phyloP scores from a whole-genome alignment of 78 protist species.

The Cavenderia fasciculata region DNA sequence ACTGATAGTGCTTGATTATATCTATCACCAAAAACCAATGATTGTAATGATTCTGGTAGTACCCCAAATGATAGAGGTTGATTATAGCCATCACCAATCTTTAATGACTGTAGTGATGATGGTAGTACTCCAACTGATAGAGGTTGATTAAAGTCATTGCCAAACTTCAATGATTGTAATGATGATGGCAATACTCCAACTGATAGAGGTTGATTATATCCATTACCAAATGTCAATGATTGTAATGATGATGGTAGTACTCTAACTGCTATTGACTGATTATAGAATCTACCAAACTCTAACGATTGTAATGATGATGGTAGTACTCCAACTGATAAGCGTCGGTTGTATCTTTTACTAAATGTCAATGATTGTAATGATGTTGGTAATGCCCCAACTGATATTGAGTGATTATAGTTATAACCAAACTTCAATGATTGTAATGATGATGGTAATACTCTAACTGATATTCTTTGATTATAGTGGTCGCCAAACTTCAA shows the following conservation, averaged over 20 bases:
- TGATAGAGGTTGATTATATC: background rate
- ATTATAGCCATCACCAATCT: constrained; percentile 7
- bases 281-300: background rate
- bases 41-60: background rate
- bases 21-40: background rate
- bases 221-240: background rate
- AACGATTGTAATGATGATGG: background rate
- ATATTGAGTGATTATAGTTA: background rate
- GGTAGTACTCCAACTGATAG: background rate
- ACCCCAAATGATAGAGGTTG: background rate
- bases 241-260: constrained; percentile 1
- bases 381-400: background rate
- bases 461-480: background rate
- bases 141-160: constrained; percentile 16
- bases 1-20: background rate
- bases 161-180: background rate
- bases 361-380: background rate
- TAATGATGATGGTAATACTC: background rate
- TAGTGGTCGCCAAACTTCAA: background rate
- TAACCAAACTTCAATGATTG: background rate
- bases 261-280: background rate
- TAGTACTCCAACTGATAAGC: background rate
- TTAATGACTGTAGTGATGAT: background rate
- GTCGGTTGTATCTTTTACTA: background rate
- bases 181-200: background rate